These are phyloP conservation scores for Pyrenula massariospora DNA, from an alignment of 495 filamentous ascomycete species.

Conservation along the genomic window DNA sequence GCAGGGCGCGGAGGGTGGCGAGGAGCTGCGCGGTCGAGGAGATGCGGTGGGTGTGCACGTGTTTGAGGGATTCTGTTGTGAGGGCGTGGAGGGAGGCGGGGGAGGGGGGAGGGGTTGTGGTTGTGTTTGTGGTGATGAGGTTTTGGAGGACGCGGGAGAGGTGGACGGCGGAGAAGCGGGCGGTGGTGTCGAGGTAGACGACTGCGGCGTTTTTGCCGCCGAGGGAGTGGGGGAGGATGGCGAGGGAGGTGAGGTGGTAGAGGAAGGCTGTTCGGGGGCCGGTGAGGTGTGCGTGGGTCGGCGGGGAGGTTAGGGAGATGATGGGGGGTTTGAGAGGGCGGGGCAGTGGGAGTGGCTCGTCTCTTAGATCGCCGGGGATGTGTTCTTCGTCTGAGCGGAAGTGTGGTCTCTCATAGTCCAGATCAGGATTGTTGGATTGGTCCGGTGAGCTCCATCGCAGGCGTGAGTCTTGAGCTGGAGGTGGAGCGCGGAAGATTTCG, in stretches of 20 bases:
- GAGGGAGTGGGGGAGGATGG: constrained; percentile 40
- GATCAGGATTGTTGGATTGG: background rate
- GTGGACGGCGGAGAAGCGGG: constrained; percentile 49
- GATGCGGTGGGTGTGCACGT: constrained; percentile 44
- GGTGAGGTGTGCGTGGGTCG: background rate
- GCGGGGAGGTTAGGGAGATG: background rate
- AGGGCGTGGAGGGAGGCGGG: constrained; percentile 15
- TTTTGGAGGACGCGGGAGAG: constrained; percentile 30
- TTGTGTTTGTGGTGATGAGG: constrained; percentile 7
- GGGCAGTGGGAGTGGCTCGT: constrained; percentile 3
- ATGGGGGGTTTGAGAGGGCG: background rate
- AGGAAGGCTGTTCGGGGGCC: constrained; percentile 48
- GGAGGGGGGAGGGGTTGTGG: background rate
- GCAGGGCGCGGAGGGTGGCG: constrained; percentile 34
- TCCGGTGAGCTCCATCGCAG: background rate
- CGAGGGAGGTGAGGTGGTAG: constrained; percentile 50
- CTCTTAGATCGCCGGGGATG: constrained; percentile 6
- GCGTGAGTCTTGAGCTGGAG: background rate
- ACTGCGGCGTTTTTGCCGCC: constrained; percentile 46
- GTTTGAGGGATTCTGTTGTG: constrained; percentile 24
- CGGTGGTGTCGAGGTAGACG: constrained; percentile 59
- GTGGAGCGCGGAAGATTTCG: constrained; percentile 24
- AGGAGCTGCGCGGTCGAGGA: constrained; percentile 39
- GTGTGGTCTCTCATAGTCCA: background rate
- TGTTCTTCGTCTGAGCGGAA: constrained; percentile 1